These are phyloP conservation scores for Xylariaceae sp. DNA, from an alignment of 2,329 filamentous ascomycete species.

Conservation along the genomic window DNA sequence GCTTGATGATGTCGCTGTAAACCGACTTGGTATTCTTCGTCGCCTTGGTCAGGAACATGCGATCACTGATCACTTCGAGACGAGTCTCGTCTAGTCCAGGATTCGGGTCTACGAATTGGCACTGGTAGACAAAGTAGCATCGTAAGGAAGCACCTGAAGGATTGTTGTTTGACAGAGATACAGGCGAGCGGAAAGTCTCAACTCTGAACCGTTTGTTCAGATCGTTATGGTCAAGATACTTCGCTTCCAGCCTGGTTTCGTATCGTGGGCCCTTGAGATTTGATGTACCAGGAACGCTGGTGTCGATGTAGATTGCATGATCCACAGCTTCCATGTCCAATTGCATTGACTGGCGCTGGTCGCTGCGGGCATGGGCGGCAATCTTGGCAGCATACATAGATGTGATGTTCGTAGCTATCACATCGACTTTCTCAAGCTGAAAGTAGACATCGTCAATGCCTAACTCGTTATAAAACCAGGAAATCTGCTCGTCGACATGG, in stretches of 20 bases:
- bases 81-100: slow-evolving; percentile 78
- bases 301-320: slow-evolving; percentile 98
- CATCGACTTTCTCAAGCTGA: slow-evolving; percentile 79
- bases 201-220: slow-evolving; percentile 79
- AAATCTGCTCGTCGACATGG: slow-evolving; percentile 80
- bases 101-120: slow-evolving; percentile 76
- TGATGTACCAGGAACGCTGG: slow-evolving; percentile 82
- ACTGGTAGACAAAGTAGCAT: slow-evolving; percentile 99
- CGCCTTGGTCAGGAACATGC: slow-evolving; percentile 91
- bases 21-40: slow-evolving; percentile 93
- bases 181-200: slow-evolving; percentile 93
- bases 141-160: slow-evolving; percentile 79
- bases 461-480: slow-evolving; percentile 97
- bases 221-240: slow-evolving; percentile 83
- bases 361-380: slow-evolving; percentile 86
- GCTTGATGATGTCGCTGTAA: slow-evolving; percentile 89
- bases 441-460: slow-evolving; percentile 99
- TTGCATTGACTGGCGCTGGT: slow-evolving; percentile 91
- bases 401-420: slow-evolving; percentile 90
- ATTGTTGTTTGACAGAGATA: slow-evolving; percentile 65
- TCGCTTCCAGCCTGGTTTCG: slow-evolving; percentile 88
- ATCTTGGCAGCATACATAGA: slow-evolving; percentile 97
- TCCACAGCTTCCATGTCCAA: slow-evolving; percentile 93
- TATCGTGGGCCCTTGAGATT: slow-evolving; percentile 80
- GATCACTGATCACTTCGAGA: slow-evolving; percentile 87